Percentiles rank a stretch among this genome's conserved stretches.
Conservation (phyloP, 148 eudicot species). For the Spergularia bocconei region DNA sequence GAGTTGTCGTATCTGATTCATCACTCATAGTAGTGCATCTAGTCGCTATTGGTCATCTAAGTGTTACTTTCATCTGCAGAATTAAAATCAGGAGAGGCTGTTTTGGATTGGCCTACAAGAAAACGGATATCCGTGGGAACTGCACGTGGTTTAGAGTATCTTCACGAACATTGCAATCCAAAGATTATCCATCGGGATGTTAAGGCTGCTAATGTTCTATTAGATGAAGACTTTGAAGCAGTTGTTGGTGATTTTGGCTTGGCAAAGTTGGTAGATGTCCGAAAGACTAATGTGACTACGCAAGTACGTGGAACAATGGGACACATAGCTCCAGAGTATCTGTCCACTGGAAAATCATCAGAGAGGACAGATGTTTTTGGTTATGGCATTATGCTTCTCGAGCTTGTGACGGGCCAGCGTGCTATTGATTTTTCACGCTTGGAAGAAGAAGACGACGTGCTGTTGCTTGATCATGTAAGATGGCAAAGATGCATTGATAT, state of each 20-base stretch:
- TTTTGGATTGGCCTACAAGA: conserved; percentile 55
- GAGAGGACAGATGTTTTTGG: conserved; percentile 60
- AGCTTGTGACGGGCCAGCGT: conserved; percentile 55
- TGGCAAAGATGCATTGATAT: not conserved
- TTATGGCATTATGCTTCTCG: conserved; percentile 54
- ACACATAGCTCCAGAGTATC: conserved; percentile 61
- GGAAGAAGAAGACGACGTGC: conserved; percentile 55
- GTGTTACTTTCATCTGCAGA: conserved; percentile 29
- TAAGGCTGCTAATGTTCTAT: conserved; percentile 56
- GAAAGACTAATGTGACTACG: conserved; percentile 53
- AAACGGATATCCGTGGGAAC: conserved; percentile 59
- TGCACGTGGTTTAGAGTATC: conserved; percentile 63
- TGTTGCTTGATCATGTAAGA: conserved; percentile 57
- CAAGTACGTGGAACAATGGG: conserved; percentile 65
- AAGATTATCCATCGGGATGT: conserved; percentile 59
- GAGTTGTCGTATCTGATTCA: not conserved
- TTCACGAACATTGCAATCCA: conserved; percentile 63
- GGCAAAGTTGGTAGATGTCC: conserved; percentile 63
- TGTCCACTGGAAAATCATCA: conserved; percentile 54
- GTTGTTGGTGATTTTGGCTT: conserved; percentile 61
- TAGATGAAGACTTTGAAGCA: conserved; percentile 52
- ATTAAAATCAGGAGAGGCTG: conserved; percentile 42
- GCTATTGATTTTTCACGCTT: conserved; percentile 54
- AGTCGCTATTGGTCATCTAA: not conserved
- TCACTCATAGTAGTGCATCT: not conserved